Percentiles rank a stretch among this genome's conserved stretches.
These are phyloP conservation scores for Gloeopeniophorella convolvens DNA, from an alignment of 768 basidiomycete genomes.

Conservation along the genomic window DNA sequence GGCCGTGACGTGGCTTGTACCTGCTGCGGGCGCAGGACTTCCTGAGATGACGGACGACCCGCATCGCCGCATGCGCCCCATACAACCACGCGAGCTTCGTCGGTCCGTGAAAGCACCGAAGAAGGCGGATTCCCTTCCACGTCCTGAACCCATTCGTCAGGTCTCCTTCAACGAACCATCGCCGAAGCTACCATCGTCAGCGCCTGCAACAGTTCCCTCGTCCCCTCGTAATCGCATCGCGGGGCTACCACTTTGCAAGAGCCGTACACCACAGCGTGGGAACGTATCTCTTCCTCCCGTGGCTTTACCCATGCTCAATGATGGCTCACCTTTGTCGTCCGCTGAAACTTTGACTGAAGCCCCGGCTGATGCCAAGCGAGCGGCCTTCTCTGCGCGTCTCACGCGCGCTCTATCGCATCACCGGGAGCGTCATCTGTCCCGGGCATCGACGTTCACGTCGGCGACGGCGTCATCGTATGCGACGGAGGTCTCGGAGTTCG, in stretches of 20 bases:
- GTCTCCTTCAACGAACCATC: constrained; percentile 14
- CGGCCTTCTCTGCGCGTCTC: constrained; percentile 10
- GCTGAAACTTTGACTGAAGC: constrained; percentile 11
- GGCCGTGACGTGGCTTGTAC: constrained; percentile 13
- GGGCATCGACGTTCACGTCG: background rate
- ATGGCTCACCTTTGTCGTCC: constrained; percentile 13
- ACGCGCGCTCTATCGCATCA: background rate
- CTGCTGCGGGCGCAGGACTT: background rate
- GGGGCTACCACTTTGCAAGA: constrained; percentile 3
- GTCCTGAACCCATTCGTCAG: constrained; percentile 3
- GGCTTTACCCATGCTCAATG: background rate
- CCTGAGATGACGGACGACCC: constrained; percentile 1
- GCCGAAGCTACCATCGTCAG: background rate
- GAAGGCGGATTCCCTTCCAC: background rate
- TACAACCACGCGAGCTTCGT: background rate
- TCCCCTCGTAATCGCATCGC: background rate
- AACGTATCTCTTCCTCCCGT: background rate
- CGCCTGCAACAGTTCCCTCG: background rate
- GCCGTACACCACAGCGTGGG: background rate
- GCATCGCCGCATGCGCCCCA: background rate
- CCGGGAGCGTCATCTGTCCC: background rate
- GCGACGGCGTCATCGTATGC: background rate
- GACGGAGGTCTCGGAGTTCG: constrained; percentile 2
- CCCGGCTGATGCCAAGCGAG: background rate
- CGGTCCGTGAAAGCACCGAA: background rate